phyloP scores from a whole-genome alignment of 2,329 filamentous ascomycete genomes.

The Exutisphaerella laricina region DNA sequence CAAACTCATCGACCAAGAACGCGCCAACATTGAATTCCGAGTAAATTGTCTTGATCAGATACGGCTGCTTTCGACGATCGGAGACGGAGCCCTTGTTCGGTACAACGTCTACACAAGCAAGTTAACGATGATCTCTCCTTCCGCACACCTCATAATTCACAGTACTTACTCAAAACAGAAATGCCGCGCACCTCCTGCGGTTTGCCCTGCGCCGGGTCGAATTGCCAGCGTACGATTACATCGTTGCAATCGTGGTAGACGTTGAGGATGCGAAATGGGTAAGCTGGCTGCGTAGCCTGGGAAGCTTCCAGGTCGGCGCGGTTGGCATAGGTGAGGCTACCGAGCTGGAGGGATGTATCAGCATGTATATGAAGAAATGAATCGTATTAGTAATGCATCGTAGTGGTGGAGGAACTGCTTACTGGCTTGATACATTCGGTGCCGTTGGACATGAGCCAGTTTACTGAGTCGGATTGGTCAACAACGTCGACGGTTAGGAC shows the following conservation, averaged over 20 bases:
- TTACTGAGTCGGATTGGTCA: constrained; percentile 24
- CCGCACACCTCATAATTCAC: background rate
- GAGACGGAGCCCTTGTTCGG: background rate
- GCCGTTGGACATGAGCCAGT: constrained; percentile 21
- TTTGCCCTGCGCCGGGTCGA: constrained; percentile 9
- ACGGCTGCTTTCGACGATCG: constrained; percentile 19
- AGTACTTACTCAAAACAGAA: constrained; percentile 15
- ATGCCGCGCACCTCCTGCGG: constrained; percentile 24
- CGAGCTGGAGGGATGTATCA: constrained; percentile 6
- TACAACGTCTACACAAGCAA: constrained; percentile 5
- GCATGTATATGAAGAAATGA: too few relatives aligned
- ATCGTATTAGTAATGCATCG: background rate
- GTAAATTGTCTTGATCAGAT: constrained; percentile 23
- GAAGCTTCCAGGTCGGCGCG: constrained; percentile 20
- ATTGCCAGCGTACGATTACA: constrained; percentile 23
- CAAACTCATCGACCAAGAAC: constrained; percentile 7
- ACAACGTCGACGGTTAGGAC: constrained; percentile 17
- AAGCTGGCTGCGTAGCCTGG: constrained; percentile 23
- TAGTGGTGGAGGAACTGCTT: background rate
- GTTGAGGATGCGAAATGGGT: constrained; percentile 25
- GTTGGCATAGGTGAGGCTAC: constrained; percentile 16
- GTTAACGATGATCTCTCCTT: background rate
- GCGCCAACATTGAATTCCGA: constrained; percentile 26
- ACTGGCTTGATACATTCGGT: background rate
- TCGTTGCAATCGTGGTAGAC: constrained; percentile 26